A percentile compares a stretch with the other conserved stretches of the same genome.
phyloP scores from a whole-genome alignment of 345 rosid genomes.

The Euphorbia lathyris region DNA sequence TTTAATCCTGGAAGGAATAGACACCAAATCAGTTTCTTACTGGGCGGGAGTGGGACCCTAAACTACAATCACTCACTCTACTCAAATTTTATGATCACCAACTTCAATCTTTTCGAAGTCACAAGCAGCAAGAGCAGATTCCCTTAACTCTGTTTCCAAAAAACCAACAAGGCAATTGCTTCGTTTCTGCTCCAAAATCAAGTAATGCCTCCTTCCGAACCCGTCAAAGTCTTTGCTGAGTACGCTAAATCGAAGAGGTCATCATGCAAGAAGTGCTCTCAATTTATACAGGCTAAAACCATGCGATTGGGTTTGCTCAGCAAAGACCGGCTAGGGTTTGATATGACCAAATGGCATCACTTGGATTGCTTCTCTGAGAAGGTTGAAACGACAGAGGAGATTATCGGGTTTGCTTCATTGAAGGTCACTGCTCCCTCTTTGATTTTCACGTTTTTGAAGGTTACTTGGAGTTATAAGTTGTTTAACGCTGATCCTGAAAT shows the following conservation, averaged over 20 bases:
- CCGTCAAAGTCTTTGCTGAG: slow-evolving; percentile 53
- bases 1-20: too few relatives aligned
- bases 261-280: slow-evolving; percentile 67
- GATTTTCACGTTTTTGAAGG: too few relatives aligned
- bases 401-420: slow-evolving; percentile 58
- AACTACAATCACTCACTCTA: too few relatives aligned
- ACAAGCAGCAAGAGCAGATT: too few relatives aligned
- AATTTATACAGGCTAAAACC: slow-evolving; percentile 44
- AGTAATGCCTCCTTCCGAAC: slow-evolving; percentile 6
- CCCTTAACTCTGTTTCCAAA: neutral
- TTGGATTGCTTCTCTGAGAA: slow-evolving; percentile 17
- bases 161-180: neutral
- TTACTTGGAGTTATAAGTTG: too few relatives aligned
- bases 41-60: slow-evolving; percentile 2
- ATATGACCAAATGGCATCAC: slow-evolving; percentile 66
- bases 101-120: neutral
- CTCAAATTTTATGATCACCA: too few relatives aligned
- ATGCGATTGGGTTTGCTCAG: slow-evolving; percentile 57
- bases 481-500: neutral
- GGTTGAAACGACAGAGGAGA: slow-evolving; percentile 38
- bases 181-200: neutral
- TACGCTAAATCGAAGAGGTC: slow-evolving; percentile 86
- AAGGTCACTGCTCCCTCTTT: slow-evolving; percentile 34
- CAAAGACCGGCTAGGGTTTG: slow-evolving; percentile 65
- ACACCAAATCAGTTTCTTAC: neutral